Base-by-base conservation (phyloP, 805 yeast genomes). In the Saturnispora gosingensis region DNA sequence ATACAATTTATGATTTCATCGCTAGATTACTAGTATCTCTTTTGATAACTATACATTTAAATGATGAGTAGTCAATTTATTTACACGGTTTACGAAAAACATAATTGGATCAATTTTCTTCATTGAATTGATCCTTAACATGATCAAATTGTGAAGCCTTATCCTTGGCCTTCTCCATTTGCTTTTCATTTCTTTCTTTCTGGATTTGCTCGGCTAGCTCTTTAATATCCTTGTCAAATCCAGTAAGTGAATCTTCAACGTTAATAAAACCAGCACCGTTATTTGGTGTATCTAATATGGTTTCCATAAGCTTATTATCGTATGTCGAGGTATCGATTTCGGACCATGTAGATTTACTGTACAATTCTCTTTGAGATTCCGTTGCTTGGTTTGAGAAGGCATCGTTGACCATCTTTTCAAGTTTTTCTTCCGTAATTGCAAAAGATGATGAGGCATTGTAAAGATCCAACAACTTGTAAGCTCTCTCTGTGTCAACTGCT, bases 361-460 rank as follows among this genome's bases (percentile, higher is more conserved):
- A 49, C 13, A 49, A 27, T 35, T 49, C 51, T 27, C 47, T 49
- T 39, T 44, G 48, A 13, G 52, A 24, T 27, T 43, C 48, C 8
- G 39, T 24, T 10, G 48, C 48, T 16, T 32, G 27, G 56, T 48
- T 35, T 49, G 61, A 30, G 54, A 83, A 78, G 46, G 88, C 82
- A 50, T 72, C 72, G 46, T 75, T 77, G 43, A 85, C 77, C 49
- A 82, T 79, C 20, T 66, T 69, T 43, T 75, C 77, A 54, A 85
- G 73, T 64, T 80, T 81, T 47, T 73, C 77, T 66, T 85, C 95
- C 30, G 83, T 83, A 39, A 87, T 79, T 58, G 88, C 85, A 67
- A 80, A 89, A 43, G 75, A 72, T 27, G 77, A 74, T 1, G 91
- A 71, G 2, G 82, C 77, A 61, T 88, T 88, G 67, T 86, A 88